Conservation (phyloP, 1,284 basidiomycete species). For the Boletus smithii region DNA sequence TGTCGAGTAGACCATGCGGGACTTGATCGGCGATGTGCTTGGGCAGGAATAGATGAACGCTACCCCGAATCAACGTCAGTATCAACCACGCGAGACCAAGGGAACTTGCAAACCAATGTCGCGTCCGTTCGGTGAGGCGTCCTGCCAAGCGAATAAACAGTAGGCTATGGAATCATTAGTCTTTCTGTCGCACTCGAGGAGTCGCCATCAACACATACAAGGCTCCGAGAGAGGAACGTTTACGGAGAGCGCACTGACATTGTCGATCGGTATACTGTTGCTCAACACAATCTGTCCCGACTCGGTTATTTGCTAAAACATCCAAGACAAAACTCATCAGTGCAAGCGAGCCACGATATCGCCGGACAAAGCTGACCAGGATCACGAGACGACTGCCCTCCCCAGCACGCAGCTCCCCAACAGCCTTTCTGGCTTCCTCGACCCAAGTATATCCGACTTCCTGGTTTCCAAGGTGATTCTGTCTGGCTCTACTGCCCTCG, state of each 20-base stretch:
- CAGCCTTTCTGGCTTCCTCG: slow-evolving; percentile 58
- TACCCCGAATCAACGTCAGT: slow-evolving; percentile 29
- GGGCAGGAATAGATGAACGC: slow-evolving; percentile 91
- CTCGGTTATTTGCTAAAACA: slow-evolving; percentile 59
- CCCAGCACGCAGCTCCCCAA: slow-evolving; percentile 52
- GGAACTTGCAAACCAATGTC: slow-evolving; percentile 49
- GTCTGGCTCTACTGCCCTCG: slow-evolving; percentile 53
- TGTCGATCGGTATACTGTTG: slow-evolving; percentile 37
- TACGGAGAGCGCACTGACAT: slow-evolving; percentile 44
- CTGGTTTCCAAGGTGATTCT: slow-evolving; percentile 54
- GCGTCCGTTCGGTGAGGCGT: slow-evolving; percentile 43
- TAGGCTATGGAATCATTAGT: slow-evolving; percentile 43
- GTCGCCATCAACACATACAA: slow-evolving; percentile 33
- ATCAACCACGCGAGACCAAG: background rate
- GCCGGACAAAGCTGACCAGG: slow-evolving; percentile 44
- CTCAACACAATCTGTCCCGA: slow-evolving; percentile 51
- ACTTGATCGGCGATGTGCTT: slow-evolving; percentile 70
- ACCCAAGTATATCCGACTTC: slow-evolving; percentile 61
- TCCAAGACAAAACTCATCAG: background rate
- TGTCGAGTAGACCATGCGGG: slow-evolving; percentile 84
- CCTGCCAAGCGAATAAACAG: slow-evolving; percentile 73
- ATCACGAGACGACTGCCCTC: slow-evolving; percentile 56
- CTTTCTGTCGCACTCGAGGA: slow-evolving; percentile 5
- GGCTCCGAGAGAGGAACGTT: slow-evolving; percentile 54
- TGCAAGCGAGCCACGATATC: background rate